Evolutionary conservation across 441 rosid genomes (phyloP), one percentile per base, ranked within the genome.

Genomic region (Gossypium trilobum): DNA sequence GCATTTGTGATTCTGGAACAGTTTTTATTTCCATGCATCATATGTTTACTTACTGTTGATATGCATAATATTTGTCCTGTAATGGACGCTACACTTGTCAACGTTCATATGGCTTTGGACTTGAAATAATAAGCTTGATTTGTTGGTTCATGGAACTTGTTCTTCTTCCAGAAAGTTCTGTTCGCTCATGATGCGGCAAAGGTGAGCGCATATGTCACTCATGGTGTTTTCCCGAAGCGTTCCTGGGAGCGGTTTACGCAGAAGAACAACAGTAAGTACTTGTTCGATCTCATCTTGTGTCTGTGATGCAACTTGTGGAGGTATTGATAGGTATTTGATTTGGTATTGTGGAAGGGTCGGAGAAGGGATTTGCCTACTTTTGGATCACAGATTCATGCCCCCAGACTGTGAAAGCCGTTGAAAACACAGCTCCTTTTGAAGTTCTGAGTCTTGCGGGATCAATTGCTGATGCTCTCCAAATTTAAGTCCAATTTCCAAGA

Each of bases 351-450:
- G 79, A 69, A 77, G 93, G 87, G 59, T 19, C 74, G 0, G 88
- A 77, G 75, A 85, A 81, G 63, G 96, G 90, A 33, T 92, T 95
- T 75, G 73, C 86, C 51, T 83, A 87, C 85, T 95, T 95, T 75
- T 95, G 98, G 99, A 95, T 92, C 74, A 92, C 99, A 0, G 97
- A 95, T 77, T 95, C 97, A 42, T 95, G 99, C 77, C 97, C 99
- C 0, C 78, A 33, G 14, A 92, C 99, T 4, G 99, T 91, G 70
- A 87, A 91, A 62, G 86, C 96, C 63, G 80, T 95, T 23, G 88
- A 75, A 42, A 88, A 86, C 77, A 84, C 69, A 67, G 83, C 93
- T 81, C 99, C 98, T 64, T 95, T 95, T 14, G 95, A 92, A 82
- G 82, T 95, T 68, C 72, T 95, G 79, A 92, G 95, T 79, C 98